Evolutionary conservation across 2,329 filamentous ascomycete genomes (phyloP), one percentile per base, ranked within the genome.

Genomic region (Fusarium xylarioides): DNA sequence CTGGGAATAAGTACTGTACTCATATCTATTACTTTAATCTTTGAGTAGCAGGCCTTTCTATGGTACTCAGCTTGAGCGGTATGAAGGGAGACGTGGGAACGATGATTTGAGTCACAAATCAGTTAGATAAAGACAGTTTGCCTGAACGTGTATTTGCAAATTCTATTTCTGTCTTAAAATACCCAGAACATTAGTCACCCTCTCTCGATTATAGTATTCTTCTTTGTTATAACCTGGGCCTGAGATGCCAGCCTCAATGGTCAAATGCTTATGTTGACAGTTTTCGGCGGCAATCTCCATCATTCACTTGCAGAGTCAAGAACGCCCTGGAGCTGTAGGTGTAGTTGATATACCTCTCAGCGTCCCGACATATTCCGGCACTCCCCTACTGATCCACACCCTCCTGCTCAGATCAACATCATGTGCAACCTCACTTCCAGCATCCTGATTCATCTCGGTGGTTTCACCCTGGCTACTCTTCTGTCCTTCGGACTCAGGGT

Each of bases 401-500:
- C 15, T 19, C 30, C 11, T 32, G 30, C 9, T 19, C 11, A 23
- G 21, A 32, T 16, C 28, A 9, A 2, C 28, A 4, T 12, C 21
- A n/a, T 6, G 10, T n/a, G 11, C 7, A 1, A 9, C 46, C 12
- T 8, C 10, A 5, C 14, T 49, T 30, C 14, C 26, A 11, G 4
- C 10, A 7, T 4, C 6, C 14, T 49, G 26, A 8, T n/a, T 16
- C 28, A 9, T 30, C 7, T 12, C 28, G 3, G 2, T 30, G 0
- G 6, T 8, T 30, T 11, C 11, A 4, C 11, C 10, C 14, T n/a
- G 46, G 2, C 10, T 1, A n/a, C 1, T 0, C 0, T 49, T 16
- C 10, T 49, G 14, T 8, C 19, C 46, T 12, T 49, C 26, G 3
- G 7, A 19, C 0, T 8, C 2, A n/a, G 3, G 4, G 3, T 14